Percentiles rank a stretch among this genome's conserved stretches.
These are phyloP conservation scores for Tuctoria greenei DNA, from an alignment of 176 grass and related monocot species.

Conservation along the genomic window DNA sequence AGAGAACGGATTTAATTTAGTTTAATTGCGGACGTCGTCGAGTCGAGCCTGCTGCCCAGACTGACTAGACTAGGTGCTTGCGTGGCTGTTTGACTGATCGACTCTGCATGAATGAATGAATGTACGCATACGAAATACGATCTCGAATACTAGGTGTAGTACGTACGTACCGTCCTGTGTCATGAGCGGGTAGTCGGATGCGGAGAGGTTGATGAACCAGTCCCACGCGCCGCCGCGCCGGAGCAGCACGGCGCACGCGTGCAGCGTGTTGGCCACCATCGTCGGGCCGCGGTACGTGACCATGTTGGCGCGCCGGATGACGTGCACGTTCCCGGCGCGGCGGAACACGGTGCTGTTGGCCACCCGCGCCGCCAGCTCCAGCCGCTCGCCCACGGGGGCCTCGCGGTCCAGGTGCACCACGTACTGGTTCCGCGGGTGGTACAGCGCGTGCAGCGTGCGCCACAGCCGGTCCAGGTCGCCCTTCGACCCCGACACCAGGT, in stretches of 20 bases:
- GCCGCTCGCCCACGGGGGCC: constrained; percentile 51
- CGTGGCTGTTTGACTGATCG: too few species aligned
- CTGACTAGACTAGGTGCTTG: too few species aligned
- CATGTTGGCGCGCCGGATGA: constrained; percentile 80
- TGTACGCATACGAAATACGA: too few species aligned
- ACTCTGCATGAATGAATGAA: too few species aligned
- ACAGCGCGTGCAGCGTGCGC: constrained; percentile 80
- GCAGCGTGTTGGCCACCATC: constrained; percentile 93
- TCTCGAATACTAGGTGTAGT: too few species aligned
- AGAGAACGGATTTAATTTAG: not conserved
- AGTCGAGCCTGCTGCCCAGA: not conserved
- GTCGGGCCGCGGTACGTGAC: constrained; percentile 88
- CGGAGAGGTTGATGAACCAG: constrained; percentile 99
- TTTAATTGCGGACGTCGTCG: not conserved
- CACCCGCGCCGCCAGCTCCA: constrained; percentile 62
- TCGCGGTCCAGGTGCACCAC: constrained; percentile 88
- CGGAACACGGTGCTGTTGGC: constrained; percentile 47
- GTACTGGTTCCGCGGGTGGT: constrained; percentile 89
- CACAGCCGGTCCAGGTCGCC: constrained; percentile 89
- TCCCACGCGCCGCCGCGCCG: constrained; percentile 70
- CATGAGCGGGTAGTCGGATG: constrained; percentile 89
- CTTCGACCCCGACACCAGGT: constrained; percentile 83
- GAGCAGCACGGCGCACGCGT: constrained; percentile 83
- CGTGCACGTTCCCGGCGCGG: constrained; percentile 62
- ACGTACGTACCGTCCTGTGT: constrained; percentile 71